Base-by-base conservation (phyloP, 2,329 filamentous ascomycete genomes). In the Thelonectria discophora region DNA sequence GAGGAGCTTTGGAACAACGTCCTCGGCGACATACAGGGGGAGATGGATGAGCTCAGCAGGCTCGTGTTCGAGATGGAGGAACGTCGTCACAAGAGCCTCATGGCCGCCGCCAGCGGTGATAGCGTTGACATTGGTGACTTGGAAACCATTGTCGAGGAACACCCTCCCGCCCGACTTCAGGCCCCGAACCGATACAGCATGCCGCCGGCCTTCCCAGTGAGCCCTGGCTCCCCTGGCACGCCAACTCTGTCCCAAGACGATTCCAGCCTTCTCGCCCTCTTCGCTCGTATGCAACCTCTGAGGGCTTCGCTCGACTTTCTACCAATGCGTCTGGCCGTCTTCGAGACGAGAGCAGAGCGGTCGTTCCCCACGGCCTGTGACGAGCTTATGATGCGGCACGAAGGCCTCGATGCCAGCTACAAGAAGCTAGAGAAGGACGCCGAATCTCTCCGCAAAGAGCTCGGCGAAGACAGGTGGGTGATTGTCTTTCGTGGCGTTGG, bases 31-130 rank as follows among this genome's bases (percentile, higher is more conserved):
- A 97, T 98, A 63, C 92, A 94, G 54, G 88, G 90, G 64, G 95
- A 99, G 78, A 89, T 88, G 78, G 91, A 95, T 66, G 89, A 90
- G 46, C 82, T 97, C 15, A 88, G 86, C 71, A 85, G 91, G 40
- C 80, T 97, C 49, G 92, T 98, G 30, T 98, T 98, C 72, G 94
- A 98, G 77, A 97, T 98, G 93, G 95, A 99, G 76, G 95, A 98
- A 79, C 90, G 93, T 66, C 86, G 95, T 49, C 94, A 98, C 76
- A 90, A 90, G 75, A 91, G 89, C 47, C 83, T 92, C 65, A 83
- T 90, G 71, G 87, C 87, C 39, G 84, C 83, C 34, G 78, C 80
- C 27, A 79, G 78, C n/a, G 88, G 88, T 17, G 88, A 90, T 43
- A 84, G 86, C 8, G 84, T 83, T 74, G 94, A 98, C 74, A 90